Conservation (phyloP, 768 basidiomycete genomes). For the Suillus alpinus region DNA sequence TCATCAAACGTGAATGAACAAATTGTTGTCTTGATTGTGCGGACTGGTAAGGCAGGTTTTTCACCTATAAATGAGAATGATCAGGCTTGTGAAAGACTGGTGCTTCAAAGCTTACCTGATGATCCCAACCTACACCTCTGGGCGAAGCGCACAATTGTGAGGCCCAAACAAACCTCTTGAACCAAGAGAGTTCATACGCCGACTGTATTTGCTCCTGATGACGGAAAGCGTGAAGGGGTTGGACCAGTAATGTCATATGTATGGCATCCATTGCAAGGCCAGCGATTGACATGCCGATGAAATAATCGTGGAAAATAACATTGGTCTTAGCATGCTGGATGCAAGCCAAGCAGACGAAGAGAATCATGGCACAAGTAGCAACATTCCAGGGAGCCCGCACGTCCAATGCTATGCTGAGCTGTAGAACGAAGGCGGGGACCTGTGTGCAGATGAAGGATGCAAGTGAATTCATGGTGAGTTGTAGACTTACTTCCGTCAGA, state of each 20-base stretch:
- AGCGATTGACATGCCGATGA: slow-evolving; percentile 8
- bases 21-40: slow-evolving; percentile 21
- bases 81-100: slow-evolving; percentile 7
- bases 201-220: slow-evolving; percentile 15
- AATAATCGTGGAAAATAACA: slow-evolving; percentile 1
- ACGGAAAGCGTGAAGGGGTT: slow-evolving; percentile 22
- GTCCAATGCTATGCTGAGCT: neutral
- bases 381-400: neutral
- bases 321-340: neutral
- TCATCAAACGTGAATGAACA: slow-evolving; percentile 16
- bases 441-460: neutral
- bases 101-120: slow-evolving; percentile 22
- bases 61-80: neutral
- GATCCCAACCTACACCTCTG: slow-evolving; percentile 37
- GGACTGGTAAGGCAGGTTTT: slow-evolving; percentile 8
- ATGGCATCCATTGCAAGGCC: slow-evolving; percentile 25
- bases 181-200: slow-evolving; percentile 11
- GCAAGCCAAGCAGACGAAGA: neutral
- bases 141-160: slow-evolving; percentile 29
- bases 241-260: slow-evolving; percentile 28
- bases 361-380: neutral
- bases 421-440: neutral
- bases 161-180: slow-evolving; percentile 29
- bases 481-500: neutral
- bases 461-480: neutral